phyloP scores from a whole-genome alignment of 1,139 yeast species.

The Scheffersomyces lignicola region DNA sequence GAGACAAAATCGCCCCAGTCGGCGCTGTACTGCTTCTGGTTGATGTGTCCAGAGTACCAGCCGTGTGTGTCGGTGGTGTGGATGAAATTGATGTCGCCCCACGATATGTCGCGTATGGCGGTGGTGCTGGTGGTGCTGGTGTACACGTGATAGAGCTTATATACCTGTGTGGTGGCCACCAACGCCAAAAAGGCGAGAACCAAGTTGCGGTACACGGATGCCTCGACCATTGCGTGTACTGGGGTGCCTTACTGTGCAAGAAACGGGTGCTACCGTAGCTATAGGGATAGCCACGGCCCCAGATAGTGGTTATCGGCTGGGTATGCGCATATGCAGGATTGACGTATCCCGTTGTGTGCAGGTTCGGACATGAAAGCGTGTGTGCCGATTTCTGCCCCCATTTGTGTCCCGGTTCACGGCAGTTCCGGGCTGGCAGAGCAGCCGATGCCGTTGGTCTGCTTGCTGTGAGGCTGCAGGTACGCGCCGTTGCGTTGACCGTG shows the following conservation, averaged over 20 bases:
- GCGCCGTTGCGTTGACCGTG: no score
- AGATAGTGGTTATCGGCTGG: constrained; percentile 1
- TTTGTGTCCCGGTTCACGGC: no score
- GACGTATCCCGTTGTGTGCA: no score
- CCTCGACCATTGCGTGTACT: constrained; percentile 1
- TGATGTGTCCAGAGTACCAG: constrained; percentile 87
- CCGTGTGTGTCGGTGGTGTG: constrained; percentile 97
- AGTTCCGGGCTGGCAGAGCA: no score
- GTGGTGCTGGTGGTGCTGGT: not conserved
- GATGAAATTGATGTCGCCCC: constrained; percentile 77
- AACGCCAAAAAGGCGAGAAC: not conserved
- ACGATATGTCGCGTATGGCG: constrained; percentile 44
- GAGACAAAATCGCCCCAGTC: constrained; percentile 94
- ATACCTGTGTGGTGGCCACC: constrained; percentile 1
- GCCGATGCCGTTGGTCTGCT: no score
- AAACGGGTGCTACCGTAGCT: no score
- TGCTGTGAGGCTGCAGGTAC: no score
- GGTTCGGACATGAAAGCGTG: no score
- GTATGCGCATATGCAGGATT: not conserved
- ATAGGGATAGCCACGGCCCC: not conserved
- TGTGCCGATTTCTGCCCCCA: no score
- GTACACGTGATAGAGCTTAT: not conserved
- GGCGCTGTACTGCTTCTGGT: constrained; percentile 73
- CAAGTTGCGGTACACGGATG: not conserved
- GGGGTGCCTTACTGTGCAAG: no score